These are phyloP conservation scores for Zymoseptoria brevis DNA, from an alignment of 2,329 filamentous ascomycete genomes.

Conservation along the genomic window DNA sequence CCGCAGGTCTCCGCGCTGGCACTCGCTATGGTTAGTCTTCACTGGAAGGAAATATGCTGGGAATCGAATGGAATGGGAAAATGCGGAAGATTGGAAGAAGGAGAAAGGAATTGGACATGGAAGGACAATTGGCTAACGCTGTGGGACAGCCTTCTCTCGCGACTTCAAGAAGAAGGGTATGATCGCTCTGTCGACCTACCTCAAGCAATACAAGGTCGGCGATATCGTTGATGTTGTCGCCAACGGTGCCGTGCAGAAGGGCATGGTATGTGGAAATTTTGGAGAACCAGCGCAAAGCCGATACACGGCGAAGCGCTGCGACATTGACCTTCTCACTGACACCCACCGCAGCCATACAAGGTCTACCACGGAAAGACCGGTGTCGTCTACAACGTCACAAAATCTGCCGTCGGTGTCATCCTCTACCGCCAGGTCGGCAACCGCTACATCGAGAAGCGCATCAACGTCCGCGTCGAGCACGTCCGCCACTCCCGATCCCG, in stretches of 20 bases:
- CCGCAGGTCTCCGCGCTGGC: constrained; percentile 39
- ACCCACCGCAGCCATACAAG: constrained; percentile 67
- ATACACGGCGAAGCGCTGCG: neutral
- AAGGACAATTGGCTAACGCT: constrained; percentile 40
- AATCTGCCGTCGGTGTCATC: constrained; percentile 95
- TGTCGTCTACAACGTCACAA: constrained; percentile 76
- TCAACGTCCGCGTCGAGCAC: constrained; percentile 99
- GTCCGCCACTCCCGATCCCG: constrained; percentile 87
- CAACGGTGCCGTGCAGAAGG: constrained; percentile 98
- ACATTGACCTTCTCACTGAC: constrained; percentile 5
- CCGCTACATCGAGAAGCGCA: constrained; percentile 99
- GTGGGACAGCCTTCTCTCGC: constrained; percentile 63
- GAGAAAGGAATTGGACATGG: constrained; percentile 5
- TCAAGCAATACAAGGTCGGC: constrained; percentile 93
- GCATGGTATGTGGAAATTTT: constrained; percentile 52
- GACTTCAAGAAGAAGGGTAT: constrained; percentile 92
- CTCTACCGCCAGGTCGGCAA: constrained; percentile 99
- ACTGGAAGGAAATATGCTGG: constrained; percentile 1
- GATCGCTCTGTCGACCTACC: constrained; percentile 90
- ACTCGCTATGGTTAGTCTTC: constrained; percentile 35
- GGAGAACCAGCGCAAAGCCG: neutral
- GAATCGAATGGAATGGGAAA: neutral
- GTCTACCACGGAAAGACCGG: constrained; percentile 97
- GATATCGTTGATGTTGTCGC: constrained; percentile 98
- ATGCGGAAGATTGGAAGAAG: constrained; percentile 4